These are phyloP conservation scores for Gigaspora rosea DNA, from an alignment of 192 early-diverging fungal species.

Conservation along the genomic window DNA sequence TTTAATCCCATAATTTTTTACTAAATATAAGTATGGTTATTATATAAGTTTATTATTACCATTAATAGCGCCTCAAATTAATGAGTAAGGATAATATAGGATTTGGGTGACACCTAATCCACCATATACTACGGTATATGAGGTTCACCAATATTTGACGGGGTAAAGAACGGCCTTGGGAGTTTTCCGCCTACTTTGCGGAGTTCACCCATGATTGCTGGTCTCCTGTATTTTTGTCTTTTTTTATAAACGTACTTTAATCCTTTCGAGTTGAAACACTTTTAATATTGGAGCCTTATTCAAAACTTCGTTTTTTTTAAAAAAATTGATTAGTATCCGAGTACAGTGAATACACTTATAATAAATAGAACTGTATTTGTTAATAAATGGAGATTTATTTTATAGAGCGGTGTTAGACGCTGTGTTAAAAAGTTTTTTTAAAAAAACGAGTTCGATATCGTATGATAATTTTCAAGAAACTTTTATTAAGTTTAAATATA, in stretches of 20 bases:
- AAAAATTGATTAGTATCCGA: too few species aligned
- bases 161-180: conserved; percentile 9
- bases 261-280: too few species aligned
- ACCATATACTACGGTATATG: not conserved
- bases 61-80: conserved; percentile 30
- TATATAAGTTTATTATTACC: not conserved
- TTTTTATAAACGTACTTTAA: not conserved
- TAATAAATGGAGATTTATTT: too few species aligned
- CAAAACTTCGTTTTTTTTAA: too few species aligned
- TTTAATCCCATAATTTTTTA: conserved; percentile 9
- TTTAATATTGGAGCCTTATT: too few species aligned
- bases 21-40: not conserved
- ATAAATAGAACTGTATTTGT: too few species aligned
- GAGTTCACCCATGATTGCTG: not conserved
- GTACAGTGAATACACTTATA: too few species aligned
- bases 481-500: too few species aligned
- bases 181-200: not conserved
- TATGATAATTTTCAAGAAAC: too few species aligned
- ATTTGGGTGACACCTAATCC: conserved; percentile 34
- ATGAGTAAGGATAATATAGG: conserved; percentile 37
- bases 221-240: conserved; percentile 13
- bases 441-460: too few species aligned
- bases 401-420: too few species aligned
- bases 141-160: conserved; percentile 30
- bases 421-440: too few species aligned